Base-by-base conservation (phyloP, 768 basidiomycete species). In the Crassisporium funariophilum region DNA sequence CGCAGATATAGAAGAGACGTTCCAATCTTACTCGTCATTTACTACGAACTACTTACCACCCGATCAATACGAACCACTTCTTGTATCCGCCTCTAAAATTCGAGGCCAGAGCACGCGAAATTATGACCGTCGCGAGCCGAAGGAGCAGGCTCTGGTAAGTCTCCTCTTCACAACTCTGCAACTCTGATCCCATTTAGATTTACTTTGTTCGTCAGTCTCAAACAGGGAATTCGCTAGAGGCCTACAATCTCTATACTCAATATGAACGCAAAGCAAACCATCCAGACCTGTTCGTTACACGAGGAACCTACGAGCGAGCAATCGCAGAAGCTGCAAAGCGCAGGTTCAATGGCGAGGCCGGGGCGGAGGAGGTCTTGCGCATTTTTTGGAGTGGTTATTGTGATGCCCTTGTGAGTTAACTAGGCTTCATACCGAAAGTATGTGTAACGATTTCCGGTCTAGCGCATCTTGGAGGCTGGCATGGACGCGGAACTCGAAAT, bases 11-110 rank as follows among this genome's bases (percentile, higher is more conserved):
- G 90, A 91, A 31, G 81, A 88, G 11, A 95, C 93, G 0, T 84
- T 85, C 46, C 84, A 91, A 57, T 75, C 81, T 2, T 98, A 95
- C 63, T 97, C 95, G 0, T 79, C 85, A 0, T 97, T 98, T 69
- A 91, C 91, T 12, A 91, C 92, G 1, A 78, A 80, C 44, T 78
- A 88, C 64, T 81, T 84, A 56, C 80, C 87, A 11, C 72, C 84
- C 0, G 68, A 76, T n/a, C 77, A 86, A 34, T 98, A 98, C 60
- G 93, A 95, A 59, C 56, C 71, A 0, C 67, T 85, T 5, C 79
- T 98, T 19, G 77, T 95, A 13, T 65, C 79, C 1, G 93, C 92
- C 2, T 91, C 91, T 12, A 87, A 88, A 64, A 64, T 80, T 23
- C 82, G 85, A 12, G 70, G 77, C 6, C 75, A 75, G 35, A 81